phyloP scores from a whole-genome alignment of 1,284 basidiomycete species.

The Boletus holoroseus region DNA sequence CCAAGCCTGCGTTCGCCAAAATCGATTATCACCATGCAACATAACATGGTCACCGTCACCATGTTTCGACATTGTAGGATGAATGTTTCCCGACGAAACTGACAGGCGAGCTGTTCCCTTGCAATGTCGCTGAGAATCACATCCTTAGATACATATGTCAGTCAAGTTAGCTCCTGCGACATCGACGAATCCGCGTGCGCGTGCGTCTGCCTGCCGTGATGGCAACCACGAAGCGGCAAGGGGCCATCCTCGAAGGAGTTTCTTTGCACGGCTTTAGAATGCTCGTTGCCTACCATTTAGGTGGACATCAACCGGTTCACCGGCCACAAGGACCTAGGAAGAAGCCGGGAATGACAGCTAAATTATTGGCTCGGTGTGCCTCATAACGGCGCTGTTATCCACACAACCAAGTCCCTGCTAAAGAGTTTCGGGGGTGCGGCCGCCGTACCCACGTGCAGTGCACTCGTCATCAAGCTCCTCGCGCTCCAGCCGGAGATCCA shows the following conservation, averaged over 20 bases:
- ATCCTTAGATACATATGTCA: background rate
- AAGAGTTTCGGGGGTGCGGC: background rate
- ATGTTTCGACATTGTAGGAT: background rate
- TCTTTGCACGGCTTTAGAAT: constrained; percentile 1
- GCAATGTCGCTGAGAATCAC: background rate
- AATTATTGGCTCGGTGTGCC: too few relatives aligned
- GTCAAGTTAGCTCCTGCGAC: background rate
- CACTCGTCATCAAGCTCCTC: background rate
- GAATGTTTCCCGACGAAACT: background rate
- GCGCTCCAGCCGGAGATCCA: background rate
- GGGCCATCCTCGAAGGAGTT: too few relatives aligned
- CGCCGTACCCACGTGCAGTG: background rate
- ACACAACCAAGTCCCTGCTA: background rate
- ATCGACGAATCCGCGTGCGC: background rate
- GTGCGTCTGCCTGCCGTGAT: background rate
- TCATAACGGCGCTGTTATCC: too few relatives aligned
- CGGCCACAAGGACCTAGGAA: too few relatives aligned
- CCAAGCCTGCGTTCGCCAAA: background rate
- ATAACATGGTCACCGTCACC: background rate
- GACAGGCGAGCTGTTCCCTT: too few relatives aligned
- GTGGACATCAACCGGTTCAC: too few relatives aligned
- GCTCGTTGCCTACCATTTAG: too few relatives aligned
- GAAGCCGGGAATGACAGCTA: too few relatives aligned
- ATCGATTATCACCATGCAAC: background rate
- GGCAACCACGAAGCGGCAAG: constrained; percentile 5